These are phyloP conservation scores for Eremochloa ophiuroides DNA, from an alignment of 176 grass and related monocot species.

Conservation along the genomic window DNA sequence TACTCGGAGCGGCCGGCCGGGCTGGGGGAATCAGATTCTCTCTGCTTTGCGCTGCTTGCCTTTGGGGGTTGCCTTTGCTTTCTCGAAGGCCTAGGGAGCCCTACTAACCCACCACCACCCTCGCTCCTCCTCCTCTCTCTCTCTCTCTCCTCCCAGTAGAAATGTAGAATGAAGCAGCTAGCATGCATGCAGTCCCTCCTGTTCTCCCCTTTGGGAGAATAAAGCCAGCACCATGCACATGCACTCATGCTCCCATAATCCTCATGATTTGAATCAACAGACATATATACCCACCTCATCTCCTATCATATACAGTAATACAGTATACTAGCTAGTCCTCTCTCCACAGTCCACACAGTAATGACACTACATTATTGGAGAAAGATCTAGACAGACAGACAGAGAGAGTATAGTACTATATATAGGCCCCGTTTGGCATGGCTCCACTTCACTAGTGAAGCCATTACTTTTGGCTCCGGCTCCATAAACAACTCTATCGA, in stretches of 20 bases:
- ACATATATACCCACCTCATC: not conserved
- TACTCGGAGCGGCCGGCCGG: constrained; percentile 29
- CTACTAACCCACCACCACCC: not conserved
- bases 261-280: not conserved
- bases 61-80: constrained; percentile 30
- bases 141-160: not conserved
- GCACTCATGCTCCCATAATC: constrained; percentile 25
- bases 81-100: constrained; percentile 53
- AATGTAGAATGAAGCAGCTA: not conserved
- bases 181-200: not conserved
- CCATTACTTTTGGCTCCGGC: no score
- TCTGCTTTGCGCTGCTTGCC: constrained; percentile 9
- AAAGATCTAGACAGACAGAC: not conserved
- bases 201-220: constrained; percentile 53
- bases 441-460: no score
- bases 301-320: not conserved
- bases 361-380: no score
- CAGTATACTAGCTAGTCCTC: not conserved
- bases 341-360: not conserved
- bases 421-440: no score
- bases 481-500: no score
- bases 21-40: constrained; percentile 74
- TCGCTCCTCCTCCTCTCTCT: not conserved
- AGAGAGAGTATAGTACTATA: not conserved
- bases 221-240: constrained; percentile 55